A percentile compares a stretch with the other conserved stretches of the same genome.
These are phyloP conservation scores for Saccharomyces hybrid DNA, from an alignment of 1,139 yeast species.

Conservation along the genomic window DNA sequence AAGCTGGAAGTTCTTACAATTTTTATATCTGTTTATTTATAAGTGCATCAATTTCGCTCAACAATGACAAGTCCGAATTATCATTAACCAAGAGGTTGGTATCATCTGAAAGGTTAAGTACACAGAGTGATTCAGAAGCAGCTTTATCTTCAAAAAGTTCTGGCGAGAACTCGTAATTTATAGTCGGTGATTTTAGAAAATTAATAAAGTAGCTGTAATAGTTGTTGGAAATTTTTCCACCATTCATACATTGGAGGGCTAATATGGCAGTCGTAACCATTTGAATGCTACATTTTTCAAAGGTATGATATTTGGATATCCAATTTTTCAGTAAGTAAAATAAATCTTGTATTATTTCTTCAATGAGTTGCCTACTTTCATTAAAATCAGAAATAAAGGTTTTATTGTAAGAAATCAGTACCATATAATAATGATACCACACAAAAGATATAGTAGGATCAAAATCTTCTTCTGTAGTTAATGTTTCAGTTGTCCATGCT, in stretches of 20 bases:
- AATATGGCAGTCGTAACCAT: conserved; percentile 27
- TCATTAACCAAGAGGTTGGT: conserved; percentile 26
- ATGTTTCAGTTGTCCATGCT: conserved; percentile 39
- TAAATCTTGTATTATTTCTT: conserved; percentile 30
- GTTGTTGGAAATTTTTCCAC: conserved; percentile 6
- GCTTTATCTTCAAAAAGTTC: conserved; percentile 18
- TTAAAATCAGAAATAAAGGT: conserved; percentile 39
- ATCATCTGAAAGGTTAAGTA: conserved; percentile 21
- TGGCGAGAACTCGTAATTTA: conserved; percentile 24
- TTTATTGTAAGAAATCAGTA: conserved; percentile 47
- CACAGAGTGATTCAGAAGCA: conserved; percentile 10
- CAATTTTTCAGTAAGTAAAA: conserved; percentile 29
- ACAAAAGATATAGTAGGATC: conserved; percentile 48
- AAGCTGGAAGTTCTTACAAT: not conserved
- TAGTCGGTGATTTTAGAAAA: conserved; percentile 19
- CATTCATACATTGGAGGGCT: conserved; percentile 25
- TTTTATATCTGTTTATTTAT: conserved; percentile 7
- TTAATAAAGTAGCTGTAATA: conserved; percentile 13
- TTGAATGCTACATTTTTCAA: conserved; percentile 22
- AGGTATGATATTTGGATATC: conserved; percentile 29
- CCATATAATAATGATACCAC: conserved; percentile 47
- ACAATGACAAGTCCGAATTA: conserved; percentile 25
- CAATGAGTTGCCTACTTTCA: conserved; percentile 20
- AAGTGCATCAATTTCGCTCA: conserved; percentile 27
- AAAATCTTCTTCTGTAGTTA: conserved; percentile 35